A percentile compares a stretch with the other conserved stretches of the same genome.
These are phyloP conservation scores for Fusarium dimerum DNA, from an alignment of 2,329 filamentous ascomycete species.

Conservation along the genomic window DNA sequence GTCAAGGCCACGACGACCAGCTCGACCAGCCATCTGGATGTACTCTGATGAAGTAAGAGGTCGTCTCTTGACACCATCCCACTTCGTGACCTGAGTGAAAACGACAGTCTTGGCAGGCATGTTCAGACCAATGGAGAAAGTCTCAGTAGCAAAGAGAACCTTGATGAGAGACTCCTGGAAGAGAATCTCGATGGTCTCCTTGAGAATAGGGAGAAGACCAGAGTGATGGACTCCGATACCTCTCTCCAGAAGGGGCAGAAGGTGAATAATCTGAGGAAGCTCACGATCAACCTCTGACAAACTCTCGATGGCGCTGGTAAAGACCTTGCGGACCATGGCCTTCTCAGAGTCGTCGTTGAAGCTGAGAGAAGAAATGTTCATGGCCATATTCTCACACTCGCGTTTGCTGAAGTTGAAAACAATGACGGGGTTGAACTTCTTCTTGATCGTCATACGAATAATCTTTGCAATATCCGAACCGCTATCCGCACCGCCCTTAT, in stretches of 20 bases:
- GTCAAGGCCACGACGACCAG: conserved; percentile 94
- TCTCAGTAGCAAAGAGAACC: conserved; percentile 96
- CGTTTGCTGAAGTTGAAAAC: conserved; percentile 99
- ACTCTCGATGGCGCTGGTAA: conserved; percentile 88
- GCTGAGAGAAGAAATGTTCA: conserved; percentile 81
- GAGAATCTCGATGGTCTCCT: conserved; percentile 97
- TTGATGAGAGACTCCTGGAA: conserved; percentile 99
- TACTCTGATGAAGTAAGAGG: conserved; percentile 95
- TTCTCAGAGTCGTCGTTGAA: conserved; percentile 98
- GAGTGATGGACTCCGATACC: conserved; percentile 98
- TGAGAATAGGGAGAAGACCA: conserved; percentile 89
- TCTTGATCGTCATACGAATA: conserved; percentile 97
- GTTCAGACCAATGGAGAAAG: conserved; percentile 97
- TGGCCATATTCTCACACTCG: conserved; percentile 87
- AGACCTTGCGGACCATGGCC: conserved; percentile 90
- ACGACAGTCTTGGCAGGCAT: conserved; percentile 99
- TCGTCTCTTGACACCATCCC: conserved; percentile 77
- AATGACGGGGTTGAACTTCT: conserved; percentile 96
- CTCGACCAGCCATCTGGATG: conserved; percentile 97
- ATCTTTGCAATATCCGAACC: conserved; percentile 94
- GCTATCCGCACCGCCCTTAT: conserved; percentile 78
- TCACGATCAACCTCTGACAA: conserved; percentile 88
- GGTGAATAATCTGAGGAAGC: conserved; percentile 86
- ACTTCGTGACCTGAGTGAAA: conserved; percentile 96
- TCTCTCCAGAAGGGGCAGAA: conserved; percentile 83